phyloP scores from a whole-genome alignment of 352 stramenopile species.

The Phytophthora pini region DNA sequence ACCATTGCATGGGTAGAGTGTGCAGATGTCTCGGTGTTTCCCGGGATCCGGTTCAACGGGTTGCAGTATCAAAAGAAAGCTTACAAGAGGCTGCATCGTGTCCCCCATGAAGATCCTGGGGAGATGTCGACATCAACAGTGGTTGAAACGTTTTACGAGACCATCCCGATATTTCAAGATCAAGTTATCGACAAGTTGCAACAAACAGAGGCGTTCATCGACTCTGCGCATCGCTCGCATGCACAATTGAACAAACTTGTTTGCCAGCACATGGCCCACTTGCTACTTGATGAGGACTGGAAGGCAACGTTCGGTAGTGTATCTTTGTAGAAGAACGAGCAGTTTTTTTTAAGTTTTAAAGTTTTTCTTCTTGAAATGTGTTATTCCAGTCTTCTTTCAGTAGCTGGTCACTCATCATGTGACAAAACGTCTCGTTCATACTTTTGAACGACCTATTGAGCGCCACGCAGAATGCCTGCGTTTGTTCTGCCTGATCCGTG shows the following conservation, averaged over 20 bases:
- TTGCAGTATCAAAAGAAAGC: constrained; percentile 42
- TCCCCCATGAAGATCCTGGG: neutral
- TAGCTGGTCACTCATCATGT: constrained; percentile 14
- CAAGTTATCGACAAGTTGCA: constrained; percentile 33
- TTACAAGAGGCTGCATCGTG: constrained; percentile 22
- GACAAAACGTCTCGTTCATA: constrained; percentile 23
- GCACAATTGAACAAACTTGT: neutral
- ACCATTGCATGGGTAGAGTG: constrained; percentile 44
- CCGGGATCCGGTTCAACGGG: constrained; percentile 28
- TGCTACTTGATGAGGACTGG: neutral
- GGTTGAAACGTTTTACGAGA: constrained; percentile 52
- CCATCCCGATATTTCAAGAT: constrained; percentile 48
- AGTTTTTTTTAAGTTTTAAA: too few species aligned
- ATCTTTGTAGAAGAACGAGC: too few species aligned
- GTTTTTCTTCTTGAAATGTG: constrained; percentile 2
- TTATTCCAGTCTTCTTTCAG: constrained; percentile 41
- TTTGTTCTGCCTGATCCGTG: constrained; percentile 33
- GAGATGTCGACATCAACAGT: constrained; percentile 22
- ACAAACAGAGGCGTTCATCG: constrained; percentile 30
- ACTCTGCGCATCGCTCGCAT: neutral
- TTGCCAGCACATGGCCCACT: neutral
- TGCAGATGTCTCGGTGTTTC: constrained; percentile 38
- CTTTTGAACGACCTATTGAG: constrained; percentile 25
- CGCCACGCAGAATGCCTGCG: constrained; percentile 14
- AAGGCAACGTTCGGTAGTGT: neutral